Evolutionary conservation across 371 early-diverging fungal genomes (phyloP).

Genomic region (Coemansia sp.): DNA sequence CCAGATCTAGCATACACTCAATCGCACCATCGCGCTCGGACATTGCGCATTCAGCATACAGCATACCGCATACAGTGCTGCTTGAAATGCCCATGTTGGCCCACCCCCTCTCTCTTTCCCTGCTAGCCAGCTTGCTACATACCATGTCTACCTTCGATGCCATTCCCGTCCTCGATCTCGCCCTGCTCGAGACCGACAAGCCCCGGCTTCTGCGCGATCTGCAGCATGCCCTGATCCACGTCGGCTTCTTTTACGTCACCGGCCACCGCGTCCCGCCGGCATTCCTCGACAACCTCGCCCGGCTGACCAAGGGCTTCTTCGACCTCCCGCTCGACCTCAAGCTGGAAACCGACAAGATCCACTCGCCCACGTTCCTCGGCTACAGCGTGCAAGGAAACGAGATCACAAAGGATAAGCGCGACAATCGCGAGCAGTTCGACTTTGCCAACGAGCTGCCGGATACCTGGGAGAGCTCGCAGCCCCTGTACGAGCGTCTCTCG

Average conservation of each 20-base stretch:
- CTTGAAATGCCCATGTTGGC: background rate
- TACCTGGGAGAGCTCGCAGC: slow-evolving; percentile 42
- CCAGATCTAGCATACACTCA: no score
- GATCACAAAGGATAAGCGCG: slow-evolving; percentile 57
- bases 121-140: background rate
- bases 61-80: background rate
- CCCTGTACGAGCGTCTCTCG: slow-evolving; percentile 49
- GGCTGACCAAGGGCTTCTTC: slow-evolving; percentile 55
- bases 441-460: slow-evolving; percentile 56
- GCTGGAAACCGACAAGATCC: slow-evolving; percentile 57
- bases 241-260: slow-evolving; percentile 66
- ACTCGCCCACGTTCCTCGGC: slow-evolving; percentile 65
- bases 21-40: background rate
- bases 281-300: slow-evolving; percentile 53
- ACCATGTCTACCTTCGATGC: slow-evolving; percentile 17
- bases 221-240: slow-evolving; percentile 56
- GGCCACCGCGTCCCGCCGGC: slow-evolving; percentile 54
- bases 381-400: slow-evolving; percentile 58
- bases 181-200: slow-evolving; percentile 11
- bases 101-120: background rate
- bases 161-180: slow-evolving; percentile 39
- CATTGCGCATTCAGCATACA: slow-evolving; percentile 1
- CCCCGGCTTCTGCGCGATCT: slow-evolving; percentile 54
- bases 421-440: slow-evolving; percentile 63
- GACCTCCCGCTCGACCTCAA: slow-evolving; percentile 61